These are phyloP conservation scores for Ehretia macrophylla DNA, from an alignment of 257 asterid species.

Conservation along the genomic window DNA sequence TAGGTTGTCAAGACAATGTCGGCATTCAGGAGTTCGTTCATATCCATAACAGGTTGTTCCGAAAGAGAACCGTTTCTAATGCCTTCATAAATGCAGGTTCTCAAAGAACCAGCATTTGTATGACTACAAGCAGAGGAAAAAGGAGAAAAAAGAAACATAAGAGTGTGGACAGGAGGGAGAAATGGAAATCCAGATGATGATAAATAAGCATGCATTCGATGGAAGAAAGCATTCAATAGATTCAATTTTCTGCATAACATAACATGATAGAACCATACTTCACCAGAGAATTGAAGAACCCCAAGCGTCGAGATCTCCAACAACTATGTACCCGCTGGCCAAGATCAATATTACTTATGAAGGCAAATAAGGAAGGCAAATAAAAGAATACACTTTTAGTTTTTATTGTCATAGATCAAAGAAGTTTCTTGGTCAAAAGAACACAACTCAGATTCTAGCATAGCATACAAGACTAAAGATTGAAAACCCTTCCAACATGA, in stretches of 20 bases:
- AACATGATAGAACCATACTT: too few relatives aligned
- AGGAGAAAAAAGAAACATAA: conserved; percentile 1
- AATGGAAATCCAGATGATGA: not conserved
- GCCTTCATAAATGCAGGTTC: conserved; percentile 76
- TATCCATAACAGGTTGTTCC: conserved; percentile 46
- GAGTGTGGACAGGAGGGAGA: not conserved
- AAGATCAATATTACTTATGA: too few relatives aligned
- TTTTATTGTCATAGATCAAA: not conserved
- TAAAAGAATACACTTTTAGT: not conserved
- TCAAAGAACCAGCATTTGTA: conserved; percentile 67
- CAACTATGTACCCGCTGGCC: too few relatives aligned
- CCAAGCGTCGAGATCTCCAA: too few relatives aligned
- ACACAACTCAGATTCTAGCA: too few relatives aligned
- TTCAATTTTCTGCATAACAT: not conserved
- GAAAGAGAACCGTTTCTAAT: conserved; percentile 50
- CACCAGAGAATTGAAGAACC: too few relatives aligned
- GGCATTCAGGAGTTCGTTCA: conserved; percentile 66
- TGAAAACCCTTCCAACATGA: too few relatives aligned
- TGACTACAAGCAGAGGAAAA: conserved; percentile 48
- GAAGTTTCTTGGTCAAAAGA: too few relatives aligned
- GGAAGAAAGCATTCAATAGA: too few relatives aligned
- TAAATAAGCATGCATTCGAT: not conserved
- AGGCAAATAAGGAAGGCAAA: not conserved
- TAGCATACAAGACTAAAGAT: too few relatives aligned
- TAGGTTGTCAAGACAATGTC: conserved; percentile 88